Evolutionary conservation across 2,329 filamentous ascomycete genomes (phyloP).

Genomic region (Metarhizium anisopliae): DNA sequence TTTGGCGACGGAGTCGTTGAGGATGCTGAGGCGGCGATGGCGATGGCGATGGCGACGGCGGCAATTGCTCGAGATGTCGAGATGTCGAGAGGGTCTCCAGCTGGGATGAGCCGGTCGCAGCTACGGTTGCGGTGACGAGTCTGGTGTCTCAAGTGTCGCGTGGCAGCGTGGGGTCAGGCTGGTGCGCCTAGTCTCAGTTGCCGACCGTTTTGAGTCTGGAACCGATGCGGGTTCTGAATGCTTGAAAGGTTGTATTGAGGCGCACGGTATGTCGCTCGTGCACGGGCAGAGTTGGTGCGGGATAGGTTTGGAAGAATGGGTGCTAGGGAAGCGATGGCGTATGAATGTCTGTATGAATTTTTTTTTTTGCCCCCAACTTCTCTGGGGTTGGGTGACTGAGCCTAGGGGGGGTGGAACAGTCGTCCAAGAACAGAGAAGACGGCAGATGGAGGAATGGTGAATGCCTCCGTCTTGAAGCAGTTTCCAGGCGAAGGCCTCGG

Average conservation of each 20-base stretch:
- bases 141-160: slow-evolving; percentile 19
- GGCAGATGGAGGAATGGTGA: slow-evolving; percentile 35
- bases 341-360: background rate
- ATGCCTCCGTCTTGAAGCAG: slow-evolving; percentile 39
- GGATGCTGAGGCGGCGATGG: slow-evolving; percentile 10
- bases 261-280: background rate
- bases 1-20: background rate
- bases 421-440: slow-evolving; percentile 41
- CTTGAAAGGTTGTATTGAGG: background rate
- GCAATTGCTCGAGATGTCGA: slow-evolving; percentile 3
- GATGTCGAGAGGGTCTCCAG: background rate
- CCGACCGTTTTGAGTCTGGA: slow-evolving; percentile 4
- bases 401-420: slow-evolving; percentile 45
- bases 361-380: background rate
- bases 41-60: slow-evolving; percentile 1
- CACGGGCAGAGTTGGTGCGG: background rate
- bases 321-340: background rate
- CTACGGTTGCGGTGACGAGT: slow-evolving; percentile 6
- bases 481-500: slow-evolving; percentile 21
- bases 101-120: background rate
- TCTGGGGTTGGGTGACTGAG: slow-evolving; percentile 10
- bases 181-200: slow-evolving; percentile 7
- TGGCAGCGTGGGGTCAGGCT: slow-evolving; percentile 15
- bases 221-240: background rate
- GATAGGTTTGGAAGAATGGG: background rate